Evolutionary conservation across 2,329 filamentous ascomycete species (phyloP).

Genomic region (Aspergillus amoenus): DNA sequence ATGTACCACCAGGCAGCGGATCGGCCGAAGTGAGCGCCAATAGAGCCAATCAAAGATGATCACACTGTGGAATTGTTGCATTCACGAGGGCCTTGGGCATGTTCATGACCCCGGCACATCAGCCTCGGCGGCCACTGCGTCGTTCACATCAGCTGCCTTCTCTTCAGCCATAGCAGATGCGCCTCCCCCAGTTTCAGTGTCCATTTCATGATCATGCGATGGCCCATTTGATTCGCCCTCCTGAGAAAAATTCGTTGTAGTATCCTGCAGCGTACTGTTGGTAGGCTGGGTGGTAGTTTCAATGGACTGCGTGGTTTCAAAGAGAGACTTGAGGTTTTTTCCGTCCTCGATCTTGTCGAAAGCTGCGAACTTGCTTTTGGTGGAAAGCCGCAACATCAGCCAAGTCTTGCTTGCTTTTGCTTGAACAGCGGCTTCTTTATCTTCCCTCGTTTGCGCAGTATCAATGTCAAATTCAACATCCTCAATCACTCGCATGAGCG

Average conservation of each 20-base stretch:
- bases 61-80: neutral
- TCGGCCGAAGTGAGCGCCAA: neutral
- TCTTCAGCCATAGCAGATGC: conserved; percentile 9
- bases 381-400: conserved; percentile 80
- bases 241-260: conserved; percentile 17
- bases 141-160: conserved; percentile 9
- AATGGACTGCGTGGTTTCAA: conserved; percentile 31
- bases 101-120: conserved; percentile 16
- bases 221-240: conserved; percentile 11
- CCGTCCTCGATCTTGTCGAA: conserved; percentile 89
- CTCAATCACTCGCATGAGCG: conserved; percentile 71
- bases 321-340: conserved; percentile 61
- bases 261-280: conserved; percentile 25
- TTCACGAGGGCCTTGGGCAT: neutral
- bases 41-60: conserved; percentile 7
- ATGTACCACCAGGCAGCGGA: neutral
- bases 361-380: conserved; percentile 67
- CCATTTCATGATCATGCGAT: conserved; percentile 7
- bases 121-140: conserved; percentile 6
- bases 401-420: conserved; percentile 86
- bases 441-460: conserved; percentile 67
- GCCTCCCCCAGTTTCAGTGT: conserved; percentile 8
- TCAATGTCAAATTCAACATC: conserved; percentile 83
- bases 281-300: conserved; percentile 18
- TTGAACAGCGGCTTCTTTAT: conserved; percentile 60